A percentile compares a stretch with the other conserved stretches of the same genome.
These are phyloP conservation scores for Metschnikowia lachancei DNA, from an alignment of 805 yeast species.

Conservation along the genomic window DNA sequence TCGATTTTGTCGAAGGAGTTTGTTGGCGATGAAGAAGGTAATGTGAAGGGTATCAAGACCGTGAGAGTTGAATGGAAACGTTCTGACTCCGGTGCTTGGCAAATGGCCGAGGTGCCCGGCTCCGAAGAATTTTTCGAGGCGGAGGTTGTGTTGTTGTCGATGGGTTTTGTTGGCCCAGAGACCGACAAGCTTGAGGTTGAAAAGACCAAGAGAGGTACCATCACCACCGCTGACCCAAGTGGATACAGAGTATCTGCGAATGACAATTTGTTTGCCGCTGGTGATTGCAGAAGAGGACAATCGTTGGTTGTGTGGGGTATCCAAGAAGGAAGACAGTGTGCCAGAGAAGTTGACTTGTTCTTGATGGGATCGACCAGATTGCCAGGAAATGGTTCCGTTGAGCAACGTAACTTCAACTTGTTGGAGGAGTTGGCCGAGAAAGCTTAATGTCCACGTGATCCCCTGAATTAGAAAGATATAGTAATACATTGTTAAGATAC, in stretches of 20 bases:
- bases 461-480: no score
- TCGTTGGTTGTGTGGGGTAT: conserved; percentile 98
- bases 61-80: conserved; percentile 98
- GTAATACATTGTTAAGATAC: no score
- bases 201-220: conserved; percentile 83
- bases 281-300: conserved; percentile 99
- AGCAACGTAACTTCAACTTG: conserved; percentile 74
- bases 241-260: conserved; percentile 63
- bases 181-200: conserved; percentile 65
- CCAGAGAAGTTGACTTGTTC: conserved; percentile 82
- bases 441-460: no score
- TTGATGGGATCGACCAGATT: conserved; percentile 76
- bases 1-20: conserved; percentile 94
- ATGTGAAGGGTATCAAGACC: conserved; percentile 92
- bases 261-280: conserved; percentile 86
- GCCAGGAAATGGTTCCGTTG: conserved; percentile 93
- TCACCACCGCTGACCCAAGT: conserved; percentile 57
- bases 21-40: conserved; percentile 91
- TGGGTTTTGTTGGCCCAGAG: conserved; percentile 98
- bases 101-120: conserved; percentile 96
- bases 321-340: conserved; percentile 99
- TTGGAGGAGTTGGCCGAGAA: conserved; percentile 73
- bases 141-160: conserved; percentile 86
- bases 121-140: conserved; percentile 94
- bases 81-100: conserved; percentile 96